phyloP scores from a whole-genome alignment of 257 asterid genomes.

The Eustoma russellianum region DNA sequence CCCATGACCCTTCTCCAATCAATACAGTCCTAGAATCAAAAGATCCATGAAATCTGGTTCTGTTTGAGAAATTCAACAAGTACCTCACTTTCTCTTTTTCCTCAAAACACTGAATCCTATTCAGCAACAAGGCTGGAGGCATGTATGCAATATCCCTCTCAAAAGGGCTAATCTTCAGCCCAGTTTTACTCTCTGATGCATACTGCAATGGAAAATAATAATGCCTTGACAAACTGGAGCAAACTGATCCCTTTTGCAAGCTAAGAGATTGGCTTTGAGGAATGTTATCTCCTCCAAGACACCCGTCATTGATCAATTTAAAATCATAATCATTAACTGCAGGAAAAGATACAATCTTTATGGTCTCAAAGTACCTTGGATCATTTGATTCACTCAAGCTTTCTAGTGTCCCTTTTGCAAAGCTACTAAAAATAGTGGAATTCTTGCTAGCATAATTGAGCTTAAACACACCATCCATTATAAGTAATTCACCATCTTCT shows the following conservation, averaged over 20 bases:
- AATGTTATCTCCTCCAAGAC: conserved; percentile 9
- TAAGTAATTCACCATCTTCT: conserved; percentile 10
- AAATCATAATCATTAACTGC: conserved; percentile 19
- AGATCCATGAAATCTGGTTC: neutral
- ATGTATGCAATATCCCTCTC: conserved; percentile 13
- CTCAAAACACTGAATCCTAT: conserved; percentile 33
- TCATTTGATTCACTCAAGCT: conserved; percentile 19
- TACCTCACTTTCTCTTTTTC: conserved; percentile 28
- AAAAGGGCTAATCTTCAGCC: conserved; percentile 23
- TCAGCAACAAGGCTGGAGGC: conserved; percentile 24
- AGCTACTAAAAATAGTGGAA: conserved; percentile 24
- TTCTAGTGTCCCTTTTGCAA: conserved; percentile 36
- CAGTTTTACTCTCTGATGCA: conserved; percentile 20
- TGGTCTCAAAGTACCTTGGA: conserved; percentile 33
- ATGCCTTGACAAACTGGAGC: conserved; percentile 6
- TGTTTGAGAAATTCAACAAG: conserved; percentile 16
- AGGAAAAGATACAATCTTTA: conserved; percentile 33
- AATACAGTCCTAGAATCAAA: conserved; percentile 19
- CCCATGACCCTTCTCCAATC: conserved; percentile 68
- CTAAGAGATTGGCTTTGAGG: conserved; percentile 16
- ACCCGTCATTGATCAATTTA: conserved; percentile 17
- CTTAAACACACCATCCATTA: conserved; percentile 41
- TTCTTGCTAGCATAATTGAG: conserved; percentile 19
- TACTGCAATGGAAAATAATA: conserved; percentile 27
- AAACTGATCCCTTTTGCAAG: conserved; percentile 17